Evolutionary conservation across 2,329 filamentous ascomycete species (phyloP).

Genomic region (Fusarium sp.): DNA sequence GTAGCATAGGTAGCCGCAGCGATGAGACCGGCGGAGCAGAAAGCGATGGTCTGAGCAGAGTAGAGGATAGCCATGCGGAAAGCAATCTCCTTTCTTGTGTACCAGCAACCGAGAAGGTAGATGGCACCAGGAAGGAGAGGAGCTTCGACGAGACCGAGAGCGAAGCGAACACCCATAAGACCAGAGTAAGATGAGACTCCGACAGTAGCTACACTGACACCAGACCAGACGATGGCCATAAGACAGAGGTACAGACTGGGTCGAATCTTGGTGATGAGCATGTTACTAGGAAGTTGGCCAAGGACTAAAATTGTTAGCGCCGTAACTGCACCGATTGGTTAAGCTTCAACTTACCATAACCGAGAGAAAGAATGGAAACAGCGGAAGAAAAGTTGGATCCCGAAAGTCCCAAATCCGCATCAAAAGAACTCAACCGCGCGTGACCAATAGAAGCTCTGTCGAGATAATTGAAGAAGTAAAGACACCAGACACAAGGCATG

Average conservation of each 20-base stretch:
- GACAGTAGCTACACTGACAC: slow-evolving; percentile 14
- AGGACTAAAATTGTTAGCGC: neutral
- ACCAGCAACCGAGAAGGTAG: slow-evolving; percentile 22
- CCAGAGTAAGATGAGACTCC: slow-evolving; percentile 15
- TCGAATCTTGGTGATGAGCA: slow-evolving; percentile 20
- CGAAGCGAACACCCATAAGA: slow-evolving; percentile 17
- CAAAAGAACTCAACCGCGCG: slow-evolving; percentile 4
- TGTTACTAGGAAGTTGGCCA: slow-evolving; percentile 17
- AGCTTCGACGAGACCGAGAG: slow-evolving; percentile 17
- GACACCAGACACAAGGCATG: slow-evolving; percentile 25
- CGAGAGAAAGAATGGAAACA: slow-evolving; percentile 23
- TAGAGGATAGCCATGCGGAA: slow-evolving; percentile 21
- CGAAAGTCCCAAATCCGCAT: neutral
- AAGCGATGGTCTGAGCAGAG: slow-evolving; percentile 8
- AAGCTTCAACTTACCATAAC: slow-evolving; percentile 1
- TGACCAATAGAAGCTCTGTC: slow-evolving; percentile 21
- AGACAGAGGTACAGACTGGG: slow-evolving; percentile 18
- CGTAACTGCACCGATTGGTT: rapidly evolving
- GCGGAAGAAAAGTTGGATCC: slow-evolving; percentile 20
- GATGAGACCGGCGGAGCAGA: slow-evolving; percentile 17
- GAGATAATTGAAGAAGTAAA: slow-evolving; percentile 27
- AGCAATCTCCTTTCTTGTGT: slow-evolving; percentile 8
- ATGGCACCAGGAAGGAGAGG: slow-evolving; percentile 16
- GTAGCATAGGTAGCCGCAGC: slow-evolving; percentile 12
- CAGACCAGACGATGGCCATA: slow-evolving; percentile 19